Conservation (phyloP, 805 yeast genomes). For the Cyberlindnera bimundalis region DNA sequence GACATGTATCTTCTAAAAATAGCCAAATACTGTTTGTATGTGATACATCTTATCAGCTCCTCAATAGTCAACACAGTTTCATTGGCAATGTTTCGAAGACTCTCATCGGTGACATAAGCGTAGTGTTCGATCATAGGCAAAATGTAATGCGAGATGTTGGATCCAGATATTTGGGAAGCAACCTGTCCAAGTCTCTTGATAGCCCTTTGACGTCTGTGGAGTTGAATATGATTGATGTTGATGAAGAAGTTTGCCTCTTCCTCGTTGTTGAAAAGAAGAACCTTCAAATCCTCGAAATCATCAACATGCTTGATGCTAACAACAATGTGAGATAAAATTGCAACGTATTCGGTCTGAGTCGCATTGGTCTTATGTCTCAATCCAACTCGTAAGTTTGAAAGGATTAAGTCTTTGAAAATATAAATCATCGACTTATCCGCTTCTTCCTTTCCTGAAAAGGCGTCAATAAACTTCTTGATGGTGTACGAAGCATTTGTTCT, state of each 20-base stretch:
- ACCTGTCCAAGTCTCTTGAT: slow-evolving; percentile 57
- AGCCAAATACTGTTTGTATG: slow-evolving; percentile 81
- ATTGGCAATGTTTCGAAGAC: slow-evolving; percentile 55
- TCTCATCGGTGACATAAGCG: slow-evolving; percentile 58
- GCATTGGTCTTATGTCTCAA: slow-evolving; percentile 57
- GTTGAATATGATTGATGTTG: slow-evolving; percentile 78
- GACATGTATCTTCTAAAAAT: slow-evolving; percentile 65
- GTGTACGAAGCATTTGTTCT: slow-evolving; percentile 72
- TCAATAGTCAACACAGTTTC: slow-evolving; percentile 67
- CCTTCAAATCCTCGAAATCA: slow-evolving; percentile 64
- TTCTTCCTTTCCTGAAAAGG: slow-evolving; percentile 24
- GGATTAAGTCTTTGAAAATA: slow-evolving; percentile 47
- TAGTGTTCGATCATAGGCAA: slow-evolving; percentile 84
- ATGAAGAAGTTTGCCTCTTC: slow-evolving; percentile 80
- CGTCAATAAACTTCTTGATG: slow-evolving; percentile 62
- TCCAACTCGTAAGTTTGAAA: slow-evolving; percentile 68
- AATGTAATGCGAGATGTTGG: slow-evolving; percentile 71
- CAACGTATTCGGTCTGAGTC: slow-evolving; percentile 68
- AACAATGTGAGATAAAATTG: slow-evolving; percentile 62
- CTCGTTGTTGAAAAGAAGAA: slow-evolving; percentile 60
- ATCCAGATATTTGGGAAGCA: slow-evolving; percentile 44
- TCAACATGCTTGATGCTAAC: slow-evolving; percentile 38
- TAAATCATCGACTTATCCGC: slow-evolving; percentile 32
- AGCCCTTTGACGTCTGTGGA: slow-evolving; percentile 84
- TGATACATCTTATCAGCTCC: slow-evolving; percentile 49